Evolutionary conservation across 768 basidiomycete genomes (phyloP).

Genomic region (Leccinum longicurvipes): DNA sequence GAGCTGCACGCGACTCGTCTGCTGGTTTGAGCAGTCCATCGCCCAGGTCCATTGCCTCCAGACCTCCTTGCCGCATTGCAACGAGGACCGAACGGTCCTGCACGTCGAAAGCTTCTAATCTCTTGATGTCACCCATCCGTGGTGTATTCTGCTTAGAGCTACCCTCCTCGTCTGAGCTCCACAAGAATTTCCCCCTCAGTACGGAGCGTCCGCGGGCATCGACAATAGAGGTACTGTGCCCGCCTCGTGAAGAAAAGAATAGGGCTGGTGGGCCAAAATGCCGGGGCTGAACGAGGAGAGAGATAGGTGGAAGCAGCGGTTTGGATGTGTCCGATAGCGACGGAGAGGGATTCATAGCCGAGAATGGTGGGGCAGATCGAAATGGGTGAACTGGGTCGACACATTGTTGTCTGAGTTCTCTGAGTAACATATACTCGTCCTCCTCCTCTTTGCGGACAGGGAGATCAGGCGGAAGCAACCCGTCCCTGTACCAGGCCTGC

Average conservation of each 20-base stretch:
- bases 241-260: conserved; percentile 86
- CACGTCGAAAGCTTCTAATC: conserved; percentile 79
- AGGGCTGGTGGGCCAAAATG: conserved; percentile 86
- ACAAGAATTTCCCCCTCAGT: conserved; percentile 73
- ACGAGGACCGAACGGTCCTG: conserved; percentile 73
- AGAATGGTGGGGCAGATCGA: conserved; percentile 43
- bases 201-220: conserved; percentile 85
- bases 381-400: conserved; percentile 83
- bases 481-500: conserved; percentile 89
- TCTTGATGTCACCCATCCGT: conserved; percentile 79
- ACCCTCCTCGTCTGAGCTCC: conserved; percentile 65
- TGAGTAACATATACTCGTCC: conserved; percentile 59
- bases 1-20: too few relatives aligned
- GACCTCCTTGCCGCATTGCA: conserved; percentile 81
- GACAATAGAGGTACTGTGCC: conserved; percentile 84
- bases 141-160: conserved; percentile 35
- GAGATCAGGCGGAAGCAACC: conserved; percentile 75
- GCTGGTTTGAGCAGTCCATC: conserved; percentile 79
- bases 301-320: conserved; percentile 68
- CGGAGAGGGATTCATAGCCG: conserved; percentile 29
- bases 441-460: conserved; percentile 80
- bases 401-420: conserved; percentile 72
- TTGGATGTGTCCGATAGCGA: conserved; percentile 39
- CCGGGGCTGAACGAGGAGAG: conserved; percentile 70
- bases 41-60: conserved; percentile 76